Evolutionary conservation across 805 yeast genomes (phyloP).

Genomic region (Zygotorulaspora danielsina): DNA sequence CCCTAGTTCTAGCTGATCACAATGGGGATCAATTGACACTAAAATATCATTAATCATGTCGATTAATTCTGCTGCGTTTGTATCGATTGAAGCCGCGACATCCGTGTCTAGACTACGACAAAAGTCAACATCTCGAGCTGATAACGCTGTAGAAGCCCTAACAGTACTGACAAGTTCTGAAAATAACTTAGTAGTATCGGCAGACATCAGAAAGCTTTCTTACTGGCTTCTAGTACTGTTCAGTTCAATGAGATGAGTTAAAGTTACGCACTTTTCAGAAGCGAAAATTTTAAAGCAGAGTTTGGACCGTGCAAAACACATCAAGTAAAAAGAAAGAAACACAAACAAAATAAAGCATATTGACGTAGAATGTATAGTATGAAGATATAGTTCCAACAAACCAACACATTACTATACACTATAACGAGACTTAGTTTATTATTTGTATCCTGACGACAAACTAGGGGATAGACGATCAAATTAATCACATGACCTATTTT

Average conservation of each 20-base stretch:
- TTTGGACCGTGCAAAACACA: neutral
- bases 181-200: slow-evolving; percentile 4
- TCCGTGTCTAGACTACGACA: slow-evolving; percentile 56
- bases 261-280: neutral
- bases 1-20: slow-evolving; percentile 31
- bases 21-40: slow-evolving; percentile 36
- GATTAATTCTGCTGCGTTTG: slow-evolving; percentile 42
- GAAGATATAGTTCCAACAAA: too few species aligned
- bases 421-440: too few species aligned
- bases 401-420: too few species aligned
- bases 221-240: neutral
- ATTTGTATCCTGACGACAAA: too few species aligned
- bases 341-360: neutral
- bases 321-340: neutral
- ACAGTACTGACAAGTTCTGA: slow-evolving; percentile 37
- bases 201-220: neutral
- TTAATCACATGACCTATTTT: too few species aligned
- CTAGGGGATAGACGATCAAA: too few species aligned
- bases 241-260: neutral
- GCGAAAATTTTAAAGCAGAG: neutral
- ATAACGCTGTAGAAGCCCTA: slow-evolving; percentile 63
- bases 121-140: slow-evolving; percentile 78
- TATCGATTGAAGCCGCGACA: slow-evolving; percentile 40
- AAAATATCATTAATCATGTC: slow-evolving; percentile 46
- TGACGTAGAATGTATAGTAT: too few species aligned